These are phyloP conservation scores for Endothia cerciana DNA, from an alignment of 2,329 filamentous ascomycete genomes.

Conservation along the genomic window DNA sequence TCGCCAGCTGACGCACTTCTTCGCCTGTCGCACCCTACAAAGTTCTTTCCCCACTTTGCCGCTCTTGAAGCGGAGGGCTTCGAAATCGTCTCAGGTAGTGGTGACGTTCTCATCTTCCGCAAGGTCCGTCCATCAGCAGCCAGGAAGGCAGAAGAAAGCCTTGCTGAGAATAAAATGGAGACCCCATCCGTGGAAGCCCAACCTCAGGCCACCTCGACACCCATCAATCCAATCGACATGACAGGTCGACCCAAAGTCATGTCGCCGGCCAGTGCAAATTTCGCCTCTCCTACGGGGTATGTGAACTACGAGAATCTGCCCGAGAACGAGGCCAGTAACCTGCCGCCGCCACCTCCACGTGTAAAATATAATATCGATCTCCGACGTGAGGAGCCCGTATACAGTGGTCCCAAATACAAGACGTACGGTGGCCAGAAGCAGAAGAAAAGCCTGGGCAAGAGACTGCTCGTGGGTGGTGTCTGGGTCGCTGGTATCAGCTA, in stretches of 20 bases:
- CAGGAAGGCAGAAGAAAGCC: slow-evolving; percentile 23
- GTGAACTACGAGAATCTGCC: slow-evolving; percentile 59
- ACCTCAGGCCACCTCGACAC: slow-evolving; percentile 17
- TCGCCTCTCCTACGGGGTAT: slow-evolving; percentile 68
- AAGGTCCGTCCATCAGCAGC: slow-evolving; percentile 49
- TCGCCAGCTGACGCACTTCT: slow-evolving; percentile 64
- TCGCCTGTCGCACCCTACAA: slow-evolving; percentile 63
- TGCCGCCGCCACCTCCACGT: slow-evolving; percentile 38
- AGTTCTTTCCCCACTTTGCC: slow-evolving; percentile 67
- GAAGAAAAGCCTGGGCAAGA: slow-evolving; percentile 49
- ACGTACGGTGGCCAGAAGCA: slow-evolving; percentile 30
- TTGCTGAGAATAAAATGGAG: slow-evolving; percentile 21
- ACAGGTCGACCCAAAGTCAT: slow-evolving; percentile 46
- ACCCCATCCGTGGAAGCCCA: neutral
- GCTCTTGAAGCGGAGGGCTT: slow-evolving; percentile 64
- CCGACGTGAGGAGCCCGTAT: slow-evolving; percentile 51
- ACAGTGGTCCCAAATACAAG: slow-evolving; percentile 43
- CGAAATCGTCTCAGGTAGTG: slow-evolving; percentile 66
- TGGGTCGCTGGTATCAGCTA: slow-evolving; percentile 62
- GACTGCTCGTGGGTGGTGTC: slow-evolving; percentile 55
- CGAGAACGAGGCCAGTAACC: slow-evolving; percentile 36
- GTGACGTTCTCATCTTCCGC: slow-evolving; percentile 68
- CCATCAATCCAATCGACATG: slow-evolving; percentile 64
- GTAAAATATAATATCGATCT: slow-evolving; percentile 50
- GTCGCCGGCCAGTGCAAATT: slow-evolving; percentile 55